Evolutionary conservation across 345 rosid species (phyloP), one percentile per base, ranked within the genome.

Genomic region (Anastatica hierochuntica): DNA sequence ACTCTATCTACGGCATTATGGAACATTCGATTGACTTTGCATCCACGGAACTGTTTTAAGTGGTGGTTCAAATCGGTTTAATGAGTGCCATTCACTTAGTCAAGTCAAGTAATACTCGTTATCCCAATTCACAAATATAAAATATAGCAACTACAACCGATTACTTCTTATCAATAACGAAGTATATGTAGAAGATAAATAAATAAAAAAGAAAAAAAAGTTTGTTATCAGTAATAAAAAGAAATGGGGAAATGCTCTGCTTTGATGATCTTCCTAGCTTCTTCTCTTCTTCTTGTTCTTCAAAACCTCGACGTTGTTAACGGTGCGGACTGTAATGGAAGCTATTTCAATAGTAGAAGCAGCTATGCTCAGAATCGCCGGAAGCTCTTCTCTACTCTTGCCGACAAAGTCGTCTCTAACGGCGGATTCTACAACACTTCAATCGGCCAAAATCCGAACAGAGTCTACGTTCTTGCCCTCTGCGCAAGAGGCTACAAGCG

Each of bases 61-160:
- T n/a, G n/a, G n/a, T n/a, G n/a, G n/a, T n/a, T n/a, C n/a, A n/a
- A n/a, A n/a, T n/a, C n/a, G n/a, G n/a, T n/a, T n/a, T n/a, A n/a
- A n/a, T n/a, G n/a, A n/a, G n/a, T n/a, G n/a, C n/a, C n/a, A n/a
- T n/a, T n/a, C n/a, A n/a, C n/a, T 21, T 21, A 2, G 24, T 21
- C 24, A 17, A 0, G 96, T 92, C 33, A 82, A 78, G 69, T 29
- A 87, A 84, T 78, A 92, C 98, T 4, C 90, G 7, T 29, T 29
- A 3, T 29, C 33, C 6, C 33, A 1, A 3, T 8, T 0, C 8
- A 8, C 10, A 4, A 3, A 24, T 24, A 24, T 24, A 24, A 24
- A 8, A 6, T 29, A 29, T 29, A 29, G 6, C 7, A 4, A 29
- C 33, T 29, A 29, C 8, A 24, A 24, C 6, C 3, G 27, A 24